Conservation (phyloP, 1,284 basidiomycete genomes). For the Rhodofomes roseus region DNA sequence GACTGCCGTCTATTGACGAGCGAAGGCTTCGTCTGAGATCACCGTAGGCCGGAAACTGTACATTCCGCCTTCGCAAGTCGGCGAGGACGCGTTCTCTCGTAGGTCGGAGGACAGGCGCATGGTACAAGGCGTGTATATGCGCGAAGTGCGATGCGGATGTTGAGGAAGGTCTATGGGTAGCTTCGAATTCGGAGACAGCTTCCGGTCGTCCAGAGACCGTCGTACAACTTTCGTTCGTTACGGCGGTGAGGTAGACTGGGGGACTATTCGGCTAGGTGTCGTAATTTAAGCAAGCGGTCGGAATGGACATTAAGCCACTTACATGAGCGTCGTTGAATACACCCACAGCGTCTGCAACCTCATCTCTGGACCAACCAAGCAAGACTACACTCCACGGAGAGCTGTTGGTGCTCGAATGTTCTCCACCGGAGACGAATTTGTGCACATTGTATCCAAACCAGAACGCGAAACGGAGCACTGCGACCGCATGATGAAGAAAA, state of each 20-base stretch:
- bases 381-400: not conserved
- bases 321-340: not conserved
- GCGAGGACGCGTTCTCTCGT: conserved; percentile 33
- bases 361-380: not conserved
- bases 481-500: conserved; percentile 43
- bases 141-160: conserved; percentile 34
- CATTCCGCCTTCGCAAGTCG: conserved; percentile 41
- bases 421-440: conserved; percentile 25
- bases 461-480: conserved; percentile 50
- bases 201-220: conserved; percentile 59
- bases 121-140: conserved; percentile 50
- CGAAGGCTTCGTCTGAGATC: conserved; percentile 45
- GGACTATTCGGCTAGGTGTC: conserved; percentile 14
- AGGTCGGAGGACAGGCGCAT: conserved; percentile 36
- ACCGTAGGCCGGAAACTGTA: conserved; percentile 44
- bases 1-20: conserved; percentile 44
- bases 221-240: conserved; percentile 43
- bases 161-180: conserved; percentile 29
- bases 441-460: conserved; percentile 59
- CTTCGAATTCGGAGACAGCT: conserved; percentile 40
- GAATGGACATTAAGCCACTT: not conserved
- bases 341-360: not conserved
- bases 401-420: not conserved
- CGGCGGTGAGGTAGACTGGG: conserved; percentile 45
- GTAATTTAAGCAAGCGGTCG: not conserved